phyloP scores from a whole-genome alignment of 495 filamentous ascomycete genomes.

The Penicillium chermesinum region DNA sequence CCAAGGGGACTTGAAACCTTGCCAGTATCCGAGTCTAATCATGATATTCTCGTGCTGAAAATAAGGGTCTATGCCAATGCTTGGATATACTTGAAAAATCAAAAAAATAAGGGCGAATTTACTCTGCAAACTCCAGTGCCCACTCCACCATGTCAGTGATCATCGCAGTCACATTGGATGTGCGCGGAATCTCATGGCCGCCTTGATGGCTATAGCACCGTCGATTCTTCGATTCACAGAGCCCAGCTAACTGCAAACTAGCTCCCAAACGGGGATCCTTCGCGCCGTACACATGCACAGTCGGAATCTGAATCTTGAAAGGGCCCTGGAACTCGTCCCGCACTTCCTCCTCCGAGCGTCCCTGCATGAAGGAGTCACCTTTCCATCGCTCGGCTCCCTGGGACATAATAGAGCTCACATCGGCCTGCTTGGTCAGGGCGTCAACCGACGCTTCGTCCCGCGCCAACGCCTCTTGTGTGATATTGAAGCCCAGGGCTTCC shows the following conservation, averaged over 20 bases:
- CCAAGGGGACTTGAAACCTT: too few species aligned
- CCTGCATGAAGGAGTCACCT: conserved; percentile 14
- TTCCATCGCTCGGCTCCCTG: conserved; percentile 28
- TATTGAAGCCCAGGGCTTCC: conserved; percentile 44
- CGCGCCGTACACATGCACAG: conserved; percentile 55
- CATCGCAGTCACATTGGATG: conserved; percentile 23
- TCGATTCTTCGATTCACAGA: conserved; percentile 44
- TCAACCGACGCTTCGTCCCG: conserved; percentile 27
- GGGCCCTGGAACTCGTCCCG: conserved; percentile 34
- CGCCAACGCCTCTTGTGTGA: conserved; percentile 38
- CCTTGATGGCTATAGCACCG: conserved; percentile 51
- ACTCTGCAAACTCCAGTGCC: conserved; percentile 20
- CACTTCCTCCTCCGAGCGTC: conserved; percentile 51
- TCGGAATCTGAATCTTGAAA: conserved; percentile 51
- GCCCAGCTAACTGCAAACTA: conserved; percentile 49
- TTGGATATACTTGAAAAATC: neutral
- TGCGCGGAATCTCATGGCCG: conserved; percentile 52
- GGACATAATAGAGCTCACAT: conserved; percentile 22
- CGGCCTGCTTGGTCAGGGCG: conserved; percentile 27
- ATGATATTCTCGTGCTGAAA: too few species aligned
- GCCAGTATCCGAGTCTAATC: too few species aligned
- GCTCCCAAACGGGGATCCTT: conserved; percentile 54
- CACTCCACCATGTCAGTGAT: conserved; percentile 39
- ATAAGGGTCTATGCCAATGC: neutral
- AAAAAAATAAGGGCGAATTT: neutral